Evolutionary conservation across 2,329 filamentous ascomycete species (phyloP), one percentile per base, ranked within the genome.

Genomic region (Cytospora piceae): DNA sequence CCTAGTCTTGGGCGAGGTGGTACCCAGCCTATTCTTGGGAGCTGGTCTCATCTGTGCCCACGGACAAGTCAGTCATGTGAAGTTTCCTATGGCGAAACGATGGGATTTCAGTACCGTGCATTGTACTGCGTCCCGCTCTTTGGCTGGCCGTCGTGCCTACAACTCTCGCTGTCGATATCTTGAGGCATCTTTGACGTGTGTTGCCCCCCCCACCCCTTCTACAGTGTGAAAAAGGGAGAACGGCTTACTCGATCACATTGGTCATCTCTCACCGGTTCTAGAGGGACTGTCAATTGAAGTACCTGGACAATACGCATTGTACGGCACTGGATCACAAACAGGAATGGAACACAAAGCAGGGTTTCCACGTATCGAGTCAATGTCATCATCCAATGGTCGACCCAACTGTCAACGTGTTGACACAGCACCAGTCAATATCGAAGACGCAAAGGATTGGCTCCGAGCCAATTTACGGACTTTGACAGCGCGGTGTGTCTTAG

Each of bases 401-500:
- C 39, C n/a, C 53, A 57, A 32, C 37, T 37, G 39, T 46, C 27
- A 37, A 52, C 53, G 53, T 32, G 53, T 57, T 42, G 42, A 49
- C 61, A 63, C 61, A 39, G 61, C 61, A 57, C 39, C 27, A 46
- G 24, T 46, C 53, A 31, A 55, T 39, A 51, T 27, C 22, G 37
- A 55, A 52, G 53, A 57, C 53, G 56, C 27, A 39, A 24, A 55
- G 42, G 61, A 63, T 39, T 57, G 61, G 46, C 22, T 32, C 61
- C 57, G 53, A 42, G 9, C 57, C 53, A 5, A 57, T 63, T 37
- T n/a, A 52, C 61, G 53, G 55, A 57, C 54, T 51, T 57, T 63
- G 61, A 63, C 61, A 63, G 61, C 61, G 61, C 53, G 53, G 39
- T 29, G 49, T 55, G 61, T 57, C 51, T 57, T 53, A 63, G 52